phyloP scores from a whole-genome alignment of 2,329 filamentous ascomycete genomes.

The Blastomyces percursus region DNA sequence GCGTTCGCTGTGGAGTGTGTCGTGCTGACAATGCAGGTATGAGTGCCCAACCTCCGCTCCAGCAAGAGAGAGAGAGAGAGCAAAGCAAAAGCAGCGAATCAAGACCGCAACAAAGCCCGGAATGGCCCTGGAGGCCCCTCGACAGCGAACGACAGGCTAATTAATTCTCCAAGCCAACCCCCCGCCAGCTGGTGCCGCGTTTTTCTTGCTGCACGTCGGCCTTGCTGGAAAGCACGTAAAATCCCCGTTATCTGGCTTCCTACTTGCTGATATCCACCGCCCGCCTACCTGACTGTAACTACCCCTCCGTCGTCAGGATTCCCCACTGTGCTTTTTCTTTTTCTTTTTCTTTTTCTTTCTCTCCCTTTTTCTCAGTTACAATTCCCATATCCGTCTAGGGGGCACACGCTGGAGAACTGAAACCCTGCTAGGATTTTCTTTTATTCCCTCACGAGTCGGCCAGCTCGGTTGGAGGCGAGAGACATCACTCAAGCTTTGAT shows the following conservation, averaged over 20 bases:
- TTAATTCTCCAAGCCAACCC: not conserved
- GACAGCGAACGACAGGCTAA: not conserved
- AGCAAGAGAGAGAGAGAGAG: slow-evolving; percentile 18
- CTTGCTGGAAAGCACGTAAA: slow-evolving; percentile 12
- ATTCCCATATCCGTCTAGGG: slow-evolving; percentile 2
- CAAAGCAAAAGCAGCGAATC: slow-evolving; percentile 27
- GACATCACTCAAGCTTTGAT: too few relatives aligned
- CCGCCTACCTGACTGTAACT: not conserved
- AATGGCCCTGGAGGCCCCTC: slow-evolving; percentile 8
- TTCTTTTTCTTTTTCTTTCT: too few relatives aligned
- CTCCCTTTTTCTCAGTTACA: not conserved
- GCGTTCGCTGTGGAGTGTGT: slow-evolving; percentile 11
- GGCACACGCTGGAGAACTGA: not conserved
- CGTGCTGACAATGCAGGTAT: slow-evolving; percentile 26
- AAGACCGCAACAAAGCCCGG: slow-evolving; percentile 12
- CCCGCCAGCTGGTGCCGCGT: slow-evolving; percentile 21
- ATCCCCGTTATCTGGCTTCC: not conserved
- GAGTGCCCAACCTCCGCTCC: slow-evolving; percentile 30
- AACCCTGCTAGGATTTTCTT: not conserved
- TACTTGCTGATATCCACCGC: not conserved
- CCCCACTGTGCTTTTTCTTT: not conserved
- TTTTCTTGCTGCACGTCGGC: slow-evolving; percentile 16
- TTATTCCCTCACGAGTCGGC: too few relatives aligned
- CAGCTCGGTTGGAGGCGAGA: too few relatives aligned
- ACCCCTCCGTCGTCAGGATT: not conserved